A percentile compares a stretch with the other conserved stretches of the same genome.
These are phyloP conservation scores for Epichloe baconii DNA, from an alignment of 2,329 filamentous ascomycete species.

Conservation along the genomic window DNA sequence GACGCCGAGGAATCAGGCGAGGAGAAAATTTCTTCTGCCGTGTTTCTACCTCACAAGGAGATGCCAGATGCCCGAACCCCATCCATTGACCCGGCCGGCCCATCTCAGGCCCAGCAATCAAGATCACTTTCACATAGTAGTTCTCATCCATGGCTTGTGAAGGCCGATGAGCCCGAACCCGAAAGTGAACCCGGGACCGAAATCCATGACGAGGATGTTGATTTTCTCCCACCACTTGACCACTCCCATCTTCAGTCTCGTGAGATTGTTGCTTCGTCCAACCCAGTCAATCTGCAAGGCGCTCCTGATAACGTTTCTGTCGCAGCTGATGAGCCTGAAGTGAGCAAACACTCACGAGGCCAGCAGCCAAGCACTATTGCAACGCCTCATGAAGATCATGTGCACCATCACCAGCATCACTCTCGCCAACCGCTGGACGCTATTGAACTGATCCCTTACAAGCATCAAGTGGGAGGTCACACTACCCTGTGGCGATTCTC, in stretches of 20 bases:
- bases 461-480: constrained; percentile 93
- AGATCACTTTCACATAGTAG: constrained; percentile 28
- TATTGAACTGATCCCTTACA: constrained; percentile 92
- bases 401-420: constrained; percentile 38
- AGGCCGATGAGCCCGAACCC: constrained; percentile 37
- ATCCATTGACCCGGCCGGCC: constrained; percentile 19
- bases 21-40: constrained; percentile 76
- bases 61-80: constrained; percentile 23
- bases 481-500: constrained; percentile 96
- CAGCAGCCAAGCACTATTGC: constrained; percentile 24
- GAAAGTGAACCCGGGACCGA: constrained; percentile 20
- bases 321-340: constrained; percentile 30
- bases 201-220: constrained; percentile 12
- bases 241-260: constrained; percentile 15
- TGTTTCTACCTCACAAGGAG: constrained; percentile 67
- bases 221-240: constrained; percentile 10
- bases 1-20: constrained; percentile 50
- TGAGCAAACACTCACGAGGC: constrained; percentile 15
- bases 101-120: constrained; percentile 33
- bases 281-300: constrained; percentile 21
- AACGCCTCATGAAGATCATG: constrained; percentile 32
- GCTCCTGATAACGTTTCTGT: constrained; percentile 24
- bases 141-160: constrained; percentile 42
- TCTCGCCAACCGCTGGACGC: constrained; percentile 61
- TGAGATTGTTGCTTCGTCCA: constrained; percentile 16